Evolutionary conservation across 2,329 filamentous ascomycete species (phyloP).

Genomic region (Amauroascus niger): DNA sequence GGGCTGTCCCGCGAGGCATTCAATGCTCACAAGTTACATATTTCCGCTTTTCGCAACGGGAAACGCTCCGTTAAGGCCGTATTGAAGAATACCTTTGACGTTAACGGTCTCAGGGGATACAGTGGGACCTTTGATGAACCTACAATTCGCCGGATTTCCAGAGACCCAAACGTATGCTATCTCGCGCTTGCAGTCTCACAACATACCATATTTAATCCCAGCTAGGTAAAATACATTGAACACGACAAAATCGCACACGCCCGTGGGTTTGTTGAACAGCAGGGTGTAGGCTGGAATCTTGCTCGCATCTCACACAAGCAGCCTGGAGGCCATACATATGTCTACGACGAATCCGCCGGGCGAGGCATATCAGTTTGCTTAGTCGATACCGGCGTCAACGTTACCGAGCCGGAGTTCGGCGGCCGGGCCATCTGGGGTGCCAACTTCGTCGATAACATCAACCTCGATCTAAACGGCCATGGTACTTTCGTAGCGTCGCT

Average conservation of each 20-base stretch:
- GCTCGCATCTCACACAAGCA: conserved; percentile 27
- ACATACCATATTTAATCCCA: neutral
- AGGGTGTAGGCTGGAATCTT: conserved; percentile 27
- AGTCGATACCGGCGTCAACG: conserved; percentile 32
- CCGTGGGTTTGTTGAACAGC: conserved; percentile 14
- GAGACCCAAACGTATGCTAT: neutral
- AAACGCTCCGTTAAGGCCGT: neutral
- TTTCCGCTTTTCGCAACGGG: neutral
- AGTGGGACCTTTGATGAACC: conserved; percentile 12
- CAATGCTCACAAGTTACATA: conserved; percentile 6
- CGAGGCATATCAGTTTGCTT: conserved; percentile 29
- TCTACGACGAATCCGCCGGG: conserved; percentile 30
- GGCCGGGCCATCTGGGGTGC: conserved; percentile 30
- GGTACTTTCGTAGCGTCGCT: conserved; percentile 34
- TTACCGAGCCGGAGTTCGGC: conserved; percentile 26
- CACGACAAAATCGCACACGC: conserved; percentile 10
- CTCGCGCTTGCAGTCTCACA: neutral
- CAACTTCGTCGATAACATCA: conserved; percentile 22
- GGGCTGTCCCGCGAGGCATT: conserved; percentile 2
- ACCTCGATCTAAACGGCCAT: conserved; percentile 26
- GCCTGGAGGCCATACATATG: conserved; percentile 22
- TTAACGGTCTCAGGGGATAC: conserved; percentile 11
- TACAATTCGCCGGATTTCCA: conserved; percentile 10
- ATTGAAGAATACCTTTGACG: conserved; percentile 8
- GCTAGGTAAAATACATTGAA: conserved; percentile 17